Evolutionary conservation across 257 asterid species (phyloP), one percentile per base, ranked within the genome.

Genomic region (Ilex asprella): DNA sequence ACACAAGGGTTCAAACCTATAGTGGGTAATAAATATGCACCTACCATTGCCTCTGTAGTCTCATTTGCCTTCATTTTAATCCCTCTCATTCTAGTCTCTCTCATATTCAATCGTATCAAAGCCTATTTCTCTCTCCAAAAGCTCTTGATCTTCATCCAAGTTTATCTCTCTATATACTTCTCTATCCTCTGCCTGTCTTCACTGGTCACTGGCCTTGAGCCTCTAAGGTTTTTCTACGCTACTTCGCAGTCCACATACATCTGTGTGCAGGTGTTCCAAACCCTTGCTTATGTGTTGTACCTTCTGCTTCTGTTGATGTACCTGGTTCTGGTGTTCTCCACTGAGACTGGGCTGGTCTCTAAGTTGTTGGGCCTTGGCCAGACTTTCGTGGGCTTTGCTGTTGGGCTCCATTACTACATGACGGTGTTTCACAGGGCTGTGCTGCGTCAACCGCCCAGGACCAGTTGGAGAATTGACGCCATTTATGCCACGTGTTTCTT

Each of bases 361-460:
- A 92, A 83, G 84, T 0, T 83, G 2, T 57, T 88, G 71, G 89
- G 97, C 80, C 76, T 92, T 76, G 92, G 65, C 71, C 95, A 92
- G 67, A 86, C 91, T 0, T 75, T 92, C 10, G 97, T 88, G 82
- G 98, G 98, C 82, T 84, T 86, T 27, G 76, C 93, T 0, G 85
- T 92, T 70, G 98, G 98, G 67, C 85, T 92, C 13, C 98, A 92
- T 77, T 86, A 86, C 59, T 92, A 88, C 67, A 72, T 86, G 87
- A 75, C 77, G 73, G 97, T 92, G 73, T 92, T 84, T 73, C 96
- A 86, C 29, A 75, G 74, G 75, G 88, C 94, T 0, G 95, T 91
- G 16, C 16, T 88, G 76, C 88, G 66, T 60, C 93, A 86, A 58
- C 95, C 89, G 54, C 98, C 98, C 10, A 88, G 77, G 78, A 84